Base-by-base conservation (phyloP, 116 monocot species). In the Dioscorea cayenensis region DNA sequence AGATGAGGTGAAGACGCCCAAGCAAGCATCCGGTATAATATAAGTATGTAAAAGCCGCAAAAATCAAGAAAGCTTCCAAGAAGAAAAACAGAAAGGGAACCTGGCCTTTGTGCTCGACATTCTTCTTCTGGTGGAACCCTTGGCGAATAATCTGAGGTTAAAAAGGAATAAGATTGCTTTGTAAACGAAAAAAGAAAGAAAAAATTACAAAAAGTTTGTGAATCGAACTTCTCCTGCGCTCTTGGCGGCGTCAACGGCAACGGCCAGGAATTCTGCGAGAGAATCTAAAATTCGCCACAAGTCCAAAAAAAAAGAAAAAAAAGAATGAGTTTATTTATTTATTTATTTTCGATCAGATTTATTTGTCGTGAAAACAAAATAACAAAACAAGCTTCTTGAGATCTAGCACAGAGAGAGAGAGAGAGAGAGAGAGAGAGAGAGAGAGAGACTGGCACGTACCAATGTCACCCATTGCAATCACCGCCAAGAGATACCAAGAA, bases 81-180 rank as follows among this genome's bases (percentile, higher is more conserved):
- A 29, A 67, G 18, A 36, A 67, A 20, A 67, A 25, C 21, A 50
- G 6, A 27, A 25, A 25, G 13, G 22, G 21, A 37, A 99, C 99
- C 91, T 65, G 72, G 48, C 99, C 99, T 79, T 99, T 99, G 80
- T 99, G 94, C 87, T 99, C 89, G 66, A 99, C 89, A 72, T 87
- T 74, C 87, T 94, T 99, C 19, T 79, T 84, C 85, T 85, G 67
- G 64, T 89, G 77, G 66, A 99, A 99, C 38, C 91, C 94, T 37
- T 80, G 82, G 18, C 84, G 78, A 71, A 99, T 94, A 32, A 87
- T 61, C 99, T 99, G 83, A 55, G 13, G 51, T 64, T 59, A 63
- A 70, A 19, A n/a, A 74, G 64, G 35, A 37, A 16, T 18, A 55
- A 55, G n/a, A 55, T 19, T n/a, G 55, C 25, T 20, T 23, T 18